A percentile compares a stretch with the other conserved stretches of the same genome.
Evolutionary conservation across 2,329 filamentous ascomycete genomes (phyloP).

Genomic region (Dissoconium aciculare): DNA sequence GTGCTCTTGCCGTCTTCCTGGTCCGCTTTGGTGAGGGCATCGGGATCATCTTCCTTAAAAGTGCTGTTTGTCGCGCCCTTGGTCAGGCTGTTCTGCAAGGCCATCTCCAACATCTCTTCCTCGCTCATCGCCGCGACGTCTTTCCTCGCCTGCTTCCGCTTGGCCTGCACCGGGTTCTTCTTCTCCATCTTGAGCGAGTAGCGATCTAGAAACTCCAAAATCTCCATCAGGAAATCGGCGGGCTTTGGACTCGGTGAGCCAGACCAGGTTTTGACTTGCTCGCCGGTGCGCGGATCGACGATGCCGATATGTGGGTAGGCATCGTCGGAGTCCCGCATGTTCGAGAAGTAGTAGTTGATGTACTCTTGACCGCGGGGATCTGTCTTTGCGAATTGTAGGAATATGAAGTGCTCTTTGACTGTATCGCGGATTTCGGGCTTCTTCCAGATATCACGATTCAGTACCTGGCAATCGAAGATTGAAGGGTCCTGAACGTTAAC

Average conservation of each 20-base stretch:
- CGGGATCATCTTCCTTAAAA: constrained; percentile 60
- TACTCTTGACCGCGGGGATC: constrained; percentile 67
- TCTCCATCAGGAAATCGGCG: constrained; percentile 72
- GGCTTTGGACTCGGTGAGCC: constrained; percentile 63
- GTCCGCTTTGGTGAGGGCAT: constrained; percentile 58
- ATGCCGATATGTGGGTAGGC: constrained; percentile 95
- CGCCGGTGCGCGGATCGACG: constrained; percentile 84
- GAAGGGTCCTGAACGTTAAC: constrained; percentile 91
- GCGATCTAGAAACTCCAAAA: constrained; percentile 91
- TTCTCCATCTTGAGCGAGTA: constrained; percentile 79
- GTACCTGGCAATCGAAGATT: constrained; percentile 82
- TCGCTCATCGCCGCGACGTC: constrained; percentile 85
- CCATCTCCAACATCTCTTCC: constrained; percentile 93
- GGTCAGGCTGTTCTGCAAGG: constrained; percentile 72
- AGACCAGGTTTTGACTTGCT: constrained; percentile 94
- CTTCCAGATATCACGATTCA: constrained; percentile 96
- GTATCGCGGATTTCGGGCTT: constrained; percentile 63
- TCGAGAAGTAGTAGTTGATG: constrained; percentile 75
- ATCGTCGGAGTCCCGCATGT: constrained; percentile 58
- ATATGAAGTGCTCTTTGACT: constrained; percentile 82
- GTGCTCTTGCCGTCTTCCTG: constrained; percentile 38
- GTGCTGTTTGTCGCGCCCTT: constrained; percentile 30
- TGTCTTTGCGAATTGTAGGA: constrained; percentile 84
- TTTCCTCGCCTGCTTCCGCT: constrained; percentile 50
- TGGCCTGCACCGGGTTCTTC: constrained; percentile 80